Conservation (phyloP, 1,284 basidiomycete genomes). For the Apiotrichum sp. region DNA sequence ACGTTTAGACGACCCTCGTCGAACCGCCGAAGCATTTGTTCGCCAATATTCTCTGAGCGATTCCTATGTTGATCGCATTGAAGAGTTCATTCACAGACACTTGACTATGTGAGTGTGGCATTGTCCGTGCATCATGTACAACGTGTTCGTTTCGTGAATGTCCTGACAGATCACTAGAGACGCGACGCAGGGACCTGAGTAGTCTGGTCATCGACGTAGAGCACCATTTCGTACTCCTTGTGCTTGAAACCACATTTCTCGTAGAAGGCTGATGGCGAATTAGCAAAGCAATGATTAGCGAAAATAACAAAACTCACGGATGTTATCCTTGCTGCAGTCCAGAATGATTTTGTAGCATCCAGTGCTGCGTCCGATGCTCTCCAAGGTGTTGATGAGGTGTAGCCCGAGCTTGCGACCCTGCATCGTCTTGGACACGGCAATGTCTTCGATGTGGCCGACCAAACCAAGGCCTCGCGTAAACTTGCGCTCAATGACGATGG, state of each 20-base stretch:
- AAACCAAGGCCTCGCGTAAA: conserved; percentile 74
- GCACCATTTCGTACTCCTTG: conserved; percentile 86
- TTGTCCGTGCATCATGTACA: too few relatives aligned
- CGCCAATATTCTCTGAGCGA: conserved; percentile 22
- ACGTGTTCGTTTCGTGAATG: not conserved
- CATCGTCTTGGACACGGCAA: conserved; percentile 78
- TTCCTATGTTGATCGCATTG: conserved; percentile 30
- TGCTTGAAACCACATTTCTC: conserved; percentile 86
- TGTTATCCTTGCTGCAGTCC: conserved; percentile 86
- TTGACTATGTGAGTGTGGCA: not conserved
- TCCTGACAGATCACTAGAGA: not conserved
- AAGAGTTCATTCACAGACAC: conserved; percentile 17
- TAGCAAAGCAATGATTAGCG: conserved; percentile 4
- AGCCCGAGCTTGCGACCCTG: conserved; percentile 83
- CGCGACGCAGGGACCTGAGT: not conserved
- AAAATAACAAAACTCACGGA: conserved; percentile 56
- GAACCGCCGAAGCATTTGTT: conserved; percentile 24
- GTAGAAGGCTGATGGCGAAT: conserved; percentile 69
- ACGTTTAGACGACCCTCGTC: conserved; percentile 22
- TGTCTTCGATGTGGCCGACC: conserved; percentile 96
- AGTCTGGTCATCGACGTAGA: conserved; percentile 31
- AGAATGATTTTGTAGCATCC: conserved; percentile 95
- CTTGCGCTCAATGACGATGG: conserved; percentile 85
- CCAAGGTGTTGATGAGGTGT: conserved; percentile 77
- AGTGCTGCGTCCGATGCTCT: conserved; percentile 64